Evolutionary conservation across 441 rosid genomes (phyloP).

Genomic region (Populus hybrid): DNA sequence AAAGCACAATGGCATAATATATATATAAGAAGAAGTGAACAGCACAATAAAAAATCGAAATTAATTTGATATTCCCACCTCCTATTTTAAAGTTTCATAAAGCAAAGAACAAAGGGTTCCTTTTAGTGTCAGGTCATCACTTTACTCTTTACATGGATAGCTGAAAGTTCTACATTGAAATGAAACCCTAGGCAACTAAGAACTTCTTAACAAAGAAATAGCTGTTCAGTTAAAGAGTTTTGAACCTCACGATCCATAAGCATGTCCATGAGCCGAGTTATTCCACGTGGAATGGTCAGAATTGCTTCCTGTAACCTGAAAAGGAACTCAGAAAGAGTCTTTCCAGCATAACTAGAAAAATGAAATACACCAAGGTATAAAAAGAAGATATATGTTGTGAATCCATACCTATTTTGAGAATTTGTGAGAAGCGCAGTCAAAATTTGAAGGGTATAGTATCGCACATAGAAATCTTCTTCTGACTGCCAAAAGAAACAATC

Average conservation of each 20-base stretch:
- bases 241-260: constrained; percentile 98
- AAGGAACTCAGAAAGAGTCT: constrained; percentile 39
- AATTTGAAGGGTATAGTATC: constrained; percentile 93
- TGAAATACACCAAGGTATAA: not conserved
- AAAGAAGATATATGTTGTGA: constrained; percentile 12
- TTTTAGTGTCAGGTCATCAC: not conserved
- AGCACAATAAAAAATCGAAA: not conserved
- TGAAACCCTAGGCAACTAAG: not conserved
- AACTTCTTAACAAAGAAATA: not conserved
- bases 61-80: not conserved
- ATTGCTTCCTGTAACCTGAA: constrained; percentile 99
- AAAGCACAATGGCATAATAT: constrained; percentile 2
- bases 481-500: constrained; percentile 45
- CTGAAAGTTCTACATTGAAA: not conserved
- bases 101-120: not conserved
- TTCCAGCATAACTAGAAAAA: constrained; percentile 25
- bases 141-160: not conserved
- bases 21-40: not conserved
- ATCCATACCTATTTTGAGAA: constrained; percentile 78
- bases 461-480: constrained; percentile 93
- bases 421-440: constrained; percentile 91
- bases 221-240: not conserved
- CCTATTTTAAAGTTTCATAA: not conserved
- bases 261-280: constrained; percentile 98
- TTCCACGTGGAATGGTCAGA: constrained; percentile 94